Evolutionary conservation across 1,284 basidiomycete species (phyloP), one percentile per base, ranked within the genome.

Genomic region (Trichosporon faecale): DNA sequence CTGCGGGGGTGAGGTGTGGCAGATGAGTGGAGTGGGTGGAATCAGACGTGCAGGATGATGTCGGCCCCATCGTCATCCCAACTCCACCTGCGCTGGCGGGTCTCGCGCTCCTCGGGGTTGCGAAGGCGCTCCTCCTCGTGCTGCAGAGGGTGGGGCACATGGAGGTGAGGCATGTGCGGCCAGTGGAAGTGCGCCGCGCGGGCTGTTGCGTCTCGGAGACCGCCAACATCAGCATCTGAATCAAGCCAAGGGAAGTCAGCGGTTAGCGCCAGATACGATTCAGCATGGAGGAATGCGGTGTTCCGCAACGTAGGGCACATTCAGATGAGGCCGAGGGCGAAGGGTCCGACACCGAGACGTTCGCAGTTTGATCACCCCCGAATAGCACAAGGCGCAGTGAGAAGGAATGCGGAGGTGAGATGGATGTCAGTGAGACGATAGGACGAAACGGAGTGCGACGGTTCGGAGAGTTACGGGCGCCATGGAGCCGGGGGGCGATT

Each of bases 11-110:
- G n/a, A n/a, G n/a, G n/a, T n/a, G n/a, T n/a, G n/a, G n/a, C n/a
- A n/a, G n/a, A n/a, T n/a, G n/a, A n/a, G n/a, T n/a, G n/a, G n/a
- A n/a, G n/a, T n/a, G n/a, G n/a, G n/a, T n/a, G n/a, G n/a, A n/a
- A n/a, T n/a, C n/a, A 60, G 29, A 60, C 14, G 57, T 60, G 57
- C 2, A 60, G 27, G 57, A 60, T 60, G 27, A 60, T n/a, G 57
- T 60, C 57, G 4, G 57, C 57, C 5, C 57, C 57, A 16, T 60
- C 57, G 18, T 60, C 57, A 29, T 60, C 57, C 57, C 57, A 60
- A 29, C 57, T 60, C 57, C 57, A 60, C 27, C 57, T 27, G 18
- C 27, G 29, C 27, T 60, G 8, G 29, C 57, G 57, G 6, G 7
- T 14, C 27, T 60, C 57, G 27, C 29, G 27, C 27, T 31, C 57